Evolutionary conservation across 768 basidiomycete genomes (phyloP).

Genomic region (Suillus alpinus): DNA sequence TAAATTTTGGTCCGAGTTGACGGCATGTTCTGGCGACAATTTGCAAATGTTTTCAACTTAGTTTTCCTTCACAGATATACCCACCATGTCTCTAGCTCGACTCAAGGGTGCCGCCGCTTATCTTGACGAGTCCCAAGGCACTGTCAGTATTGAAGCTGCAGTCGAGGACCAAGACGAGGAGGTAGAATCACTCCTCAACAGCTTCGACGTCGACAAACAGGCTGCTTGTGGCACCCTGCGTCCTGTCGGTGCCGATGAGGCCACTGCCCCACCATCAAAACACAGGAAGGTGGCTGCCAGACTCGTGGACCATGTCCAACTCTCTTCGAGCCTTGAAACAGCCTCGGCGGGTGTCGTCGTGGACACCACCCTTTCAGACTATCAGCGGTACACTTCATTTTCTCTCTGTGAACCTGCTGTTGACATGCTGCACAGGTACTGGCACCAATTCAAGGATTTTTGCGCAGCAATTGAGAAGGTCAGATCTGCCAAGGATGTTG

Average conservation of each 20-base stretch:
- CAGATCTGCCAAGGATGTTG: slow-evolving; percentile 12
- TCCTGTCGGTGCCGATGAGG: not conserved
- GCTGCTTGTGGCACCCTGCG: not conserved
- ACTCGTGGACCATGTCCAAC: not conserved
- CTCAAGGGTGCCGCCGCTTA: not conserved
- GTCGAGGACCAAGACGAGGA: slow-evolving; percentile 5
- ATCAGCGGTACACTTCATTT: slow-evolving; percentile 22
- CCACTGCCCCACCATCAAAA: not conserved
- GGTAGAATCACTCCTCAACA: slow-evolving; percentile 4
- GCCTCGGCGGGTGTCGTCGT: slow-evolving; percentile 29
- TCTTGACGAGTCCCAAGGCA: not conserved
- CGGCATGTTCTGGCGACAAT: no score
- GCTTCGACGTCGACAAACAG: slow-evolving; percentile 1
- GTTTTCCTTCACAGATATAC: no score
- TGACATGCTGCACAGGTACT: slow-evolving; percentile 6
- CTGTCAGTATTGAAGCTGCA: slow-evolving; percentile 2
- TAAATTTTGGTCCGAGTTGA: no score
- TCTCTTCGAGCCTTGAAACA: not conserved
- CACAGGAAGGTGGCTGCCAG: not conserved
- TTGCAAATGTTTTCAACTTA: no score
- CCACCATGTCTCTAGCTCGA: not conserved
- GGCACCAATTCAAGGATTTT: slow-evolving; percentile 17
- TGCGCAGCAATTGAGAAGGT: slow-evolving; percentile 2
- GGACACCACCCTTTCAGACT: slow-evolving; percentile 27
- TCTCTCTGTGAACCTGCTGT: not conserved